Base-by-base conservation (phyloP, 805 yeast species). In the Helenozyma baotianmanensis region DNA sequence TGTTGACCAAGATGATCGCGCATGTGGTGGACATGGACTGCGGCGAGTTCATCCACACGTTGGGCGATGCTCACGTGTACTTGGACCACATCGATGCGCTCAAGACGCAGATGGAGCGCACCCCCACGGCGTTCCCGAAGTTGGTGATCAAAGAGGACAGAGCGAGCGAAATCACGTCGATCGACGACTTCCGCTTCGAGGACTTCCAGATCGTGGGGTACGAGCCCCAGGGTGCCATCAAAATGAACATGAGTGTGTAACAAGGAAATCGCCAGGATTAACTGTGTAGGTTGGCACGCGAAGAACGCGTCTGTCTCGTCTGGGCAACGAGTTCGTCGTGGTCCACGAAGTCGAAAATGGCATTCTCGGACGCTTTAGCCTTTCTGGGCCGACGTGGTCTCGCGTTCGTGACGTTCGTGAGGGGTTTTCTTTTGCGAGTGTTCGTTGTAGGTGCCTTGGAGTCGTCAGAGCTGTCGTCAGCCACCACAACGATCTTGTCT, bases 1-100 rank as follows among this genome's bases (percentile, higher is more conserved):
- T 92, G 34, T 69, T 92, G 40, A 89, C 97, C 2, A 81, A 76
- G 48, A 90, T 92, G 97, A 82, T 92, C 43, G 98, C 99, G 2
- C 86, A 85, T 41, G 82, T 92, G n/a, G 88, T 88, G 27, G 95
- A 77, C 45, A 80, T 89, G 85, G 95, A 88, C 46, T 82, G 96
- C 40, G 97, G 97, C 25, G 97, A 89, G 48, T 87, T 92, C 48
- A 76, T 90, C 35, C 97, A 92, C 54, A 88, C 95, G 4, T 62
- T 92, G 78, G 99, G 99, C 15, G 99, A 92, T 58, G 85, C 96
- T 1, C 99, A 92, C 54, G 95, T 92, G 7, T 92, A 92, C 57
- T 72, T 77, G 41, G 95, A 92, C 57, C 99, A 92, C 56, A 76
- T 90, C 10, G 96, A 88, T 35, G 96, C 97, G 1, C 70, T 92